phyloP scores from a whole-genome alignment of 2,329 filamentous ascomycete species.

The Juglanconis oblonga region DNA sequence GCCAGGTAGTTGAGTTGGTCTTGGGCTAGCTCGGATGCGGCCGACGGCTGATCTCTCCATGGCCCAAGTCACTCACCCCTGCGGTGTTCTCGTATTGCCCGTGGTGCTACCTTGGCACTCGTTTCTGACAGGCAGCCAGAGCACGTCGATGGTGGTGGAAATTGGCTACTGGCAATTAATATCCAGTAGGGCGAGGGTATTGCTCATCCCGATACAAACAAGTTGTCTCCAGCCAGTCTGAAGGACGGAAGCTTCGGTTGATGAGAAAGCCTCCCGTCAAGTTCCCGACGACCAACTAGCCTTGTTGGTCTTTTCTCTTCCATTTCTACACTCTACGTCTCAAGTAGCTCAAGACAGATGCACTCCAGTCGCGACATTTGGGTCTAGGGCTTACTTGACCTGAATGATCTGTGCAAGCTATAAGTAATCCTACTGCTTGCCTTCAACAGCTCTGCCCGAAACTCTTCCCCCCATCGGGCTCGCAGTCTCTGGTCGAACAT shows the following conservation, averaged over 20 bases:
- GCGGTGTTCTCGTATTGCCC: slow-evolving; percentile 14
- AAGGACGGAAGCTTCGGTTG: neutral
- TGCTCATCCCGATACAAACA: neutral
- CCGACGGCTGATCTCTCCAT: too few relatives aligned
- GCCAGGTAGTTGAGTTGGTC: too few relatives aligned
- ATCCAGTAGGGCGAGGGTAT: neutral
- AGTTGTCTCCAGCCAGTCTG: neutral
- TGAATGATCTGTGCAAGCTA: too few relatives aligned
- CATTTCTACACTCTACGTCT: neutral
- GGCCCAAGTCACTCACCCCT: neutral
- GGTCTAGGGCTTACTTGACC: too few relatives aligned
- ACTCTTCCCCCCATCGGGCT: neutral
- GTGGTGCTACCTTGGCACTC: slow-evolving; percentile 13
- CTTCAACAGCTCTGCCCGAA: neutral
- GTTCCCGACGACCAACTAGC: neutral
- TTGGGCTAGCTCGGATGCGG: too few relatives aligned
- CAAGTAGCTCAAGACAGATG: neutral
- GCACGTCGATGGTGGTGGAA: neutral
- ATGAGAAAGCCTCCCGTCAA: neutral
- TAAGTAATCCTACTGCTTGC: neutral
- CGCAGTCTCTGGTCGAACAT: neutral
- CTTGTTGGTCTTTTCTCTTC: neutral
- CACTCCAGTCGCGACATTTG: too few relatives aligned
- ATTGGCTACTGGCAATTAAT: neutral
- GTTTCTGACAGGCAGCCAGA: slow-evolving; percentile 2